Evolutionary conservation across 345 rosid genomes (phyloP), one percentile per base, ranked within the genome.

Genomic region (Sonneratia alba): DNA sequence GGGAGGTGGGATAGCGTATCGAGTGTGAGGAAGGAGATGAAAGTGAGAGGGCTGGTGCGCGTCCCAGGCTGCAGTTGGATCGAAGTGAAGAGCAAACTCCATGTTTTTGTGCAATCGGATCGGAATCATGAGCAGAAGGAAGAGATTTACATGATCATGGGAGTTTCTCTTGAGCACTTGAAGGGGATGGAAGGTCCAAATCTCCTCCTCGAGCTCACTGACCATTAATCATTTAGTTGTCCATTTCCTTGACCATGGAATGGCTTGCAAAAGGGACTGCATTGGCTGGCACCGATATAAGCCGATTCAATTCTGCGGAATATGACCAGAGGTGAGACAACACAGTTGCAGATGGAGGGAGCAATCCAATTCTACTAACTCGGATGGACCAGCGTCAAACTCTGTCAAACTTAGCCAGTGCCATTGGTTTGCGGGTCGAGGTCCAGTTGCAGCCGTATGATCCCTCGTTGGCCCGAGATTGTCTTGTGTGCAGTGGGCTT

Each of bases 41-140:
- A 79, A 72, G 88, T 86, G 77, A 87, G 67, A 77, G 80, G 86
- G 24, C 74, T 88, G 81, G 83, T 71, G 63, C 86, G 88, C 73
- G 77, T 90, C 71, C 78, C 94, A 2, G 95, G 96, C 16, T 87
- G 88, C 78, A 88, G 95, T 83, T 92, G 95, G 98, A 86, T 85
- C 38, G 93, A 92, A 80, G 69, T 81, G 69, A 73, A 77, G 72
- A 79, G 67, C 78, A 79, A 80, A 83, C 74, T 83, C 78, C 77
- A 85, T 71, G 91, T 90, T 61, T 90, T 89, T 79, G 81, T 81
- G 38, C 83, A 72, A 36, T 75, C 84, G 4, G 90, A 88, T 66
- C 66, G 48, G 67, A 86, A 51, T 49, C 87, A 85, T 36, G 76
- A 76, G 47, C 85, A 71, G 10, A 85, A 85, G 70, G 86, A 84